Percentiles rank a stretch among this genome's conserved stretches.
phyloP scores from a whole-genome alignment of 345 rosid genomes.

The Eucalyptus caleyi region DNA sequence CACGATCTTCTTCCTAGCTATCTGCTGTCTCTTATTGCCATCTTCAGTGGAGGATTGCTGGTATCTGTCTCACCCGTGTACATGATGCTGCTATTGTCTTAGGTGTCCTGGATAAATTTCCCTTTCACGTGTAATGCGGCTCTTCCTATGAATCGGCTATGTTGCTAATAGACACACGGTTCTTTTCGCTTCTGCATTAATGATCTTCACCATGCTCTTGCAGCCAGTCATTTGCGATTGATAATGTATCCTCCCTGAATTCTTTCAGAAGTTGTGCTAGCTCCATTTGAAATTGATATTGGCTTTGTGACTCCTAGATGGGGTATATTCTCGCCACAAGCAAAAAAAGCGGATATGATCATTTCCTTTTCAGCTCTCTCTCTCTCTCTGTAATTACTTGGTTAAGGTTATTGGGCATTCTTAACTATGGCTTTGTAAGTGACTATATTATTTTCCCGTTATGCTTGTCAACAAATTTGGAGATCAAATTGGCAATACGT shows the following conservation, averaged over 20 bases:
- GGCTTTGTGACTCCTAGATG: not conserved
- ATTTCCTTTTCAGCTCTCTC: not conserved
- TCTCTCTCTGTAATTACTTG: not conserved
- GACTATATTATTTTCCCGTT: too few species aligned
- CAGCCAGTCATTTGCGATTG: too few species aligned
- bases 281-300: too few species aligned
- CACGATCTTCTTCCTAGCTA: too few species aligned
- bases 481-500: too few species aligned
- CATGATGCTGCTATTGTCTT: not conserved
- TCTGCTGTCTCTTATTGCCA: not conserved
- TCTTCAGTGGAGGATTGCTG: not conserved
- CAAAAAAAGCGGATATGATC: not conserved
- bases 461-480: too few species aligned
- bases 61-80: not conserved
- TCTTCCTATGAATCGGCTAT: not conserved
- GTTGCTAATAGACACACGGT: not conserved
- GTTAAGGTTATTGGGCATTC: not conserved
- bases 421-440: not conserved
- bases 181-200: not conserved
- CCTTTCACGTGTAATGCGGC: not conserved
- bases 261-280: too few species aligned
- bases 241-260: too few species aligned
- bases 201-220: not conserved
- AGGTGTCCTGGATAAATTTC: not conserved
- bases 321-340: not conserved